phyloP scores from a whole-genome alignment of 2,329 filamentous ascomycete species.

The Pyrenochaeta sp. region DNA sequence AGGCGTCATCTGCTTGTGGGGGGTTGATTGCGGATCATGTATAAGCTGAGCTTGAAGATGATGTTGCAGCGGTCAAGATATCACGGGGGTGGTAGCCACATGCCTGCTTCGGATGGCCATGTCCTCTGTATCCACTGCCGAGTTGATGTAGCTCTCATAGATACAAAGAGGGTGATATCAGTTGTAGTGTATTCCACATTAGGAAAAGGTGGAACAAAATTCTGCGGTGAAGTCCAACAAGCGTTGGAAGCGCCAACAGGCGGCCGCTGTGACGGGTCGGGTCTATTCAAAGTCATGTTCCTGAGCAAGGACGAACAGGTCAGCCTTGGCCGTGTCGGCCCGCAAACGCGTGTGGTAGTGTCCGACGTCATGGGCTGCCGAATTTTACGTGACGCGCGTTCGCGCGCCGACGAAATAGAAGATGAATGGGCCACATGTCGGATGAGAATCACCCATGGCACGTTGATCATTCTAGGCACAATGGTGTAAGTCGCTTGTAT shows the following conservation, averaged over 20 bases:
- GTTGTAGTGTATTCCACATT: too few species aligned
- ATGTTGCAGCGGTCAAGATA: too few species aligned
- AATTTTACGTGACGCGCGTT: slow-evolving; percentile 25
- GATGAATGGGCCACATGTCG: background rate
- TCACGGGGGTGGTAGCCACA: too few species aligned
- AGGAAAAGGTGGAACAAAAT: background rate
- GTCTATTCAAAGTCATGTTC: background rate
- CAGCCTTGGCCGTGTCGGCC: slow-evolving; percentile 15
- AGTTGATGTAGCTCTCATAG: background rate
- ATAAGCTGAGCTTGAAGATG: background rate
- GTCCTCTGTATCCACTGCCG: too few species aligned
- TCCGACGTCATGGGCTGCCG: slow-evolving; percentile 11
- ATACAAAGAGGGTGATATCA: too few species aligned
- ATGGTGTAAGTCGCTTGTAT: background rate
- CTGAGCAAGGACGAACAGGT: too few species aligned
- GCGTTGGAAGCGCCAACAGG: too few species aligned
- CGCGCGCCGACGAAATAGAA: slow-evolving; percentile 7
- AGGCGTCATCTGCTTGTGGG: slow-evolving; percentile 8
- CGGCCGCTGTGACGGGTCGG: too few species aligned
- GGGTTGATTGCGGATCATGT: slow-evolving; percentile 18
- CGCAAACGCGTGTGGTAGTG: slow-evolving; percentile 12
- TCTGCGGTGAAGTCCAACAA: background rate
- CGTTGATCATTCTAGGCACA: background rate
- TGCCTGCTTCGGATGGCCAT: too few species aligned
- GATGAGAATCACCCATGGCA: background rate